Conservation (phyloP, 805 yeast genomes). For the Dipodascopsis uninucleata region DNA sequence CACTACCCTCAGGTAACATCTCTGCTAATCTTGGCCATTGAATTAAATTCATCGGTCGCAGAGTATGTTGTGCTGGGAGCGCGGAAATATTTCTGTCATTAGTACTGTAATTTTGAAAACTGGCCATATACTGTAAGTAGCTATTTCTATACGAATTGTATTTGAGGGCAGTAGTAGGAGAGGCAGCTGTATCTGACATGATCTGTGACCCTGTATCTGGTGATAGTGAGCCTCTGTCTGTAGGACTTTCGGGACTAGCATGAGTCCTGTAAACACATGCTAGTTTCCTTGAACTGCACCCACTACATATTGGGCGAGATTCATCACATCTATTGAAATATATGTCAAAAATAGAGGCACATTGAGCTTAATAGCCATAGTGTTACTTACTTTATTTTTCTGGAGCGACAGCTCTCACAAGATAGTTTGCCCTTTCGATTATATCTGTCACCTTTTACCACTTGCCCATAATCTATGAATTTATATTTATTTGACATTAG, state of each 20-base stretch:
- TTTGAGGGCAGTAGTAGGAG: background rate
- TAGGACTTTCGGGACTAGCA: background rate
- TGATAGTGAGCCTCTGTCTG: background rate
- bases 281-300: background rate
- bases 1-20: background rate
- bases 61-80: slow-evolving; percentile 1
- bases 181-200: background rate
- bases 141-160: background rate
- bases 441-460: too few species aligned
- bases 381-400: slow-evolving; percentile 4
- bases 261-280: background rate
- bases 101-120: background rate
- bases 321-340: slow-evolving; percentile 6
- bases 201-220: background rate
- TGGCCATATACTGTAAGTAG: background rate
- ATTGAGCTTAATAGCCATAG: background rate
- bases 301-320: background rate
- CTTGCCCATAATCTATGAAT: too few species aligned
- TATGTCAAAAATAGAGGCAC: background rate
- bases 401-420: slow-evolving; percentile 4
- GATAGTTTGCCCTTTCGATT: background rate
- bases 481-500: too few species aligned
- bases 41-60: background rate
- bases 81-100: slow-evolving; percentile 2
- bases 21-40: slow-evolving; percentile 7